Percentiles rank a stretch among this genome's conserved stretches.
Evolutionary conservation across 2,329 filamentous ascomycete species (phyloP).

Genomic region (Ceratocystis colombiana): DNA sequence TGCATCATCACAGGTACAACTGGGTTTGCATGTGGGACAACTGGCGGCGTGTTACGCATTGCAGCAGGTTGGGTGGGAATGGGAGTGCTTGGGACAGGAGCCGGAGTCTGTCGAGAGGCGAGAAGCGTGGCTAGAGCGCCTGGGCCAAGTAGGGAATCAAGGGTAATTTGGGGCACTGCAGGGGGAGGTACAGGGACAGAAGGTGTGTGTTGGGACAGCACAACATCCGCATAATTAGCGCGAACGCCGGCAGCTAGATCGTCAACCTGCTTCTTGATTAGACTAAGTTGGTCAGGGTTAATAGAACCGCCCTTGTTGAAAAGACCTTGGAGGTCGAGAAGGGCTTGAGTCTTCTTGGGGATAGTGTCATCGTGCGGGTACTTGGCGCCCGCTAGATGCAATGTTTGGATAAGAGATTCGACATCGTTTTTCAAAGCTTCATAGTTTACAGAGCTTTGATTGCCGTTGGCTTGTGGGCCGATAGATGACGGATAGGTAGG

Average conservation of each 20-base stretch:
- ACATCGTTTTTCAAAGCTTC: conserved; percentile 75
- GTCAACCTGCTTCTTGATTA: conserved; percentile 76
- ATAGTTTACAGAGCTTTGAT: conserved; percentile 42
- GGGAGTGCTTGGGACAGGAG: conserved; percentile 7
- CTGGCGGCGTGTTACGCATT: conserved; percentile 43
- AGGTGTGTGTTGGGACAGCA: conserved; percentile 29
- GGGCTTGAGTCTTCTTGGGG: conserved; percentile 70
- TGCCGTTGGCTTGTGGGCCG: conserved; percentile 13
- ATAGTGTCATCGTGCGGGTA: conserved; percentile 66
- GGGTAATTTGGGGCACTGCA: conserved; percentile 33
- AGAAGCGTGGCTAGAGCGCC: conserved; percentile 51
- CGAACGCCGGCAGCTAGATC: conserved; percentile 58
- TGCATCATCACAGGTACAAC: conserved; percentile 27
- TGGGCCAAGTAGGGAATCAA: conserved; percentile 50
- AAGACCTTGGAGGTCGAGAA: conserved; percentile 67
- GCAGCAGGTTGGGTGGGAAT: conserved; percentile 27
- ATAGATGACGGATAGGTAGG: neutral
- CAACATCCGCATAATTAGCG: conserved; percentile 37
- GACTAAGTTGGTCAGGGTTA: conserved; percentile 68
- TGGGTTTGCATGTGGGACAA: conserved; percentile 24
- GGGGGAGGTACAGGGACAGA: conserved; percentile 30
- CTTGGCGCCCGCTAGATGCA: conserved; percentile 62
- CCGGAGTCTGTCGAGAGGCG: conserved; percentile 36
- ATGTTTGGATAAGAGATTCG: conserved; percentile 61
- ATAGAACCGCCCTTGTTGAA: conserved; percentile 69